Evolutionary conservation across 1,284 basidiomycete genomes (phyloP).

Genomic region (Coniferiporia weirii): DNA sequence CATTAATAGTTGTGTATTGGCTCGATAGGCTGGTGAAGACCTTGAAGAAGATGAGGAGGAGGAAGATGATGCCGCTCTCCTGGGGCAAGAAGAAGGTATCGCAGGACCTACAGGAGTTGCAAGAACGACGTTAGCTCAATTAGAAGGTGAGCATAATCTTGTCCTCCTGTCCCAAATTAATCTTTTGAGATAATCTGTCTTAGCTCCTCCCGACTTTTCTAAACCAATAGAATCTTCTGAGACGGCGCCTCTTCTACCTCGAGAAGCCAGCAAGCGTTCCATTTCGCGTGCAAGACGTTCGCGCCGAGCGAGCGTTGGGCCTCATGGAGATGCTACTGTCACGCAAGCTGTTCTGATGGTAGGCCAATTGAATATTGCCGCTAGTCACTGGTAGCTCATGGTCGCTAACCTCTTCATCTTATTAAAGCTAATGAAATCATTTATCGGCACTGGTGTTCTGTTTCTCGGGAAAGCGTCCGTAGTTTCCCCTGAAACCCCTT

Average conservation of each 20-base stretch:
- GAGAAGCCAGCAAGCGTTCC: conserved; percentile 23
- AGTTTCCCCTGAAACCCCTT: neutral
- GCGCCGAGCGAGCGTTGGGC: conserved; percentile 48
- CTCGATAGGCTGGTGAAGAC: conserved; percentile 82
- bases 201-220: neutral
- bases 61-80: conserved; percentile 44
- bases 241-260: conserved; percentile 19
- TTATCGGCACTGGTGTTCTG: conserved; percentile 93
- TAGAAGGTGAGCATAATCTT: conserved; percentile 1
- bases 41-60: conserved; percentile 82
- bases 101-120: conserved; percentile 23
- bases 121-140: neutral
- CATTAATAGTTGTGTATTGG: neutral
- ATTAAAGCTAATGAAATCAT: conserved; percentile 81
- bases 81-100: conserved; percentile 35
- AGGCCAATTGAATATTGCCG: conserved; percentile 20
- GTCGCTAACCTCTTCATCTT: neutral
- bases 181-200: neutral
- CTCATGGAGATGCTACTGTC: conserved; percentile 79
- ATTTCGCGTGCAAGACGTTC: conserved; percentile 48
- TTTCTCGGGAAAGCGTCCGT: conserved; percentile 77
- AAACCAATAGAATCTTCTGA: conserved; percentile 12
- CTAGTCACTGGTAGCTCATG: neutral
- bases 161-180: neutral
- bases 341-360: conserved; percentile 91